Evolutionary conservation across 2,329 filamentous ascomycete species (phyloP).

Genomic region (Metarhizium rileyi): DNA sequence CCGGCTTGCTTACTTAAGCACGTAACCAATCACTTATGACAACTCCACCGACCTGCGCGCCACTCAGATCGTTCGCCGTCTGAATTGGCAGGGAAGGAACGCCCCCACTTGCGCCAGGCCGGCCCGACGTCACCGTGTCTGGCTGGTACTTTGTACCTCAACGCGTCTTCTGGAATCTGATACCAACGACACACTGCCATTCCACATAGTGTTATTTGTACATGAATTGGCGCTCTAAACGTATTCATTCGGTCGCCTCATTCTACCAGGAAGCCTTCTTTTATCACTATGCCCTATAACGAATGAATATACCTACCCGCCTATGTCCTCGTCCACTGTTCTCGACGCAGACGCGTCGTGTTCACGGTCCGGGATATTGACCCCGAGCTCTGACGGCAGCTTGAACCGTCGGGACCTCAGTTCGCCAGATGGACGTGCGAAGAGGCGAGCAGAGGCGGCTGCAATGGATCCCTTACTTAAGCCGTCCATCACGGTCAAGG

Average conservation of each 20-base stretch:
- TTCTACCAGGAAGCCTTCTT: slow-evolving; percentile 7
- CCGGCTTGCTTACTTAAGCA: too few relatives aligned
- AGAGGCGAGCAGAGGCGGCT: slow-evolving; percentile 25
- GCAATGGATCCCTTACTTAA: slow-evolving; percentile 44
- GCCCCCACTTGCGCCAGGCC: neutral
- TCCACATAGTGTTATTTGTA: neutral
- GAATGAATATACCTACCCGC: slow-evolving; percentile 8
- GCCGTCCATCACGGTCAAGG: slow-evolving; percentile 43
- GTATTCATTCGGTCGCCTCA: neutral
- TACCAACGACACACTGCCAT: neutral
- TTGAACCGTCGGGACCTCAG: slow-evolving; percentile 24
- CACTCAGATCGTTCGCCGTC: too few relatives aligned
- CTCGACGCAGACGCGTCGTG: slow-evolving; percentile 40
- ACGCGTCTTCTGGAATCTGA: neutral
- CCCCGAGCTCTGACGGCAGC: slow-evolving; percentile 29
- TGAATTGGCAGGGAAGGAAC: neutral
- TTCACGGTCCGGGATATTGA: slow-evolving; percentile 31
- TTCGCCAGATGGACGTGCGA: slow-evolving; percentile 22
- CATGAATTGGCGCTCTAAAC: neutral
- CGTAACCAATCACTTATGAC: too few relatives aligned
- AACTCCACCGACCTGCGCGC: too few relatives aligned
- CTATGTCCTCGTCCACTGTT: slow-evolving; percentile 25
- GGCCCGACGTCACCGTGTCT: slow-evolving; percentile 1
- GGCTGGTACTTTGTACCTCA: neutral
- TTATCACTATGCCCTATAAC: slow-evolving; percentile 2